phyloP scores from a whole-genome alignment of 805 yeast species.

The Pichia paraexigua region DNA sequence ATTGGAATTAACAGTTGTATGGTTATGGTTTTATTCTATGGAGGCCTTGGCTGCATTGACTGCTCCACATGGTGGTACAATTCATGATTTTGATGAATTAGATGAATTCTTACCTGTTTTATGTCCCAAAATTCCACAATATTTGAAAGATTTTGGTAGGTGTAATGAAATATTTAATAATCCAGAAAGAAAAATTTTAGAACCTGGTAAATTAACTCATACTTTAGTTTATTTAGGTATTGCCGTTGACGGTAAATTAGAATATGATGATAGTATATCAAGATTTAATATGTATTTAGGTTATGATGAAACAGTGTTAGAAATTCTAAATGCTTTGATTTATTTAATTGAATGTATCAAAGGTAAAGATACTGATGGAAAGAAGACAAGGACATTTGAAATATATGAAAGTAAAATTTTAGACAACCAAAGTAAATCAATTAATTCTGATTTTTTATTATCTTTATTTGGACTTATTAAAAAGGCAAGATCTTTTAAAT shows the following conservation, averaged over 20 bases:
- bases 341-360: constrained; percentile 24
- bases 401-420: constrained; percentile 4
- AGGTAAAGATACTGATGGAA: background rate
- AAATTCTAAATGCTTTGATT: constrained; percentile 26
- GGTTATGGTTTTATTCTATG: constrained; percentile 54
- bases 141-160: constrained; percentile 1
- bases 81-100: constrained; percentile 43
- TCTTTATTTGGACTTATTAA: constrained; percentile 14
- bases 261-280: constrained; percentile 1
- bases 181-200: background rate
- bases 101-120: constrained; percentile 28
- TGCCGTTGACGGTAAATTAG: constrained; percentile 20
- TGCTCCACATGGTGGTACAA: constrained; percentile 52
- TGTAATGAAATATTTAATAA: background rate
- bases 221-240: constrained; percentile 25
- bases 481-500: constrained; percentile 23
- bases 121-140: constrained; percentile 5
- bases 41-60: constrained; percentile 56
- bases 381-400: background rate
- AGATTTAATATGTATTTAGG: constrained; percentile 27
- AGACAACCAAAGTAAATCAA: constrained; percentile 10
- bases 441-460: constrained; percentile 14
- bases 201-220: constrained; percentile 14
- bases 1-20: constrained; percentile 31
- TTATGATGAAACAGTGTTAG: constrained; percentile 29